Evolutionary conservation across 2,329 filamentous ascomycete genomes (phyloP).

Genomic region (Harringtonia lauricola): DNA sequence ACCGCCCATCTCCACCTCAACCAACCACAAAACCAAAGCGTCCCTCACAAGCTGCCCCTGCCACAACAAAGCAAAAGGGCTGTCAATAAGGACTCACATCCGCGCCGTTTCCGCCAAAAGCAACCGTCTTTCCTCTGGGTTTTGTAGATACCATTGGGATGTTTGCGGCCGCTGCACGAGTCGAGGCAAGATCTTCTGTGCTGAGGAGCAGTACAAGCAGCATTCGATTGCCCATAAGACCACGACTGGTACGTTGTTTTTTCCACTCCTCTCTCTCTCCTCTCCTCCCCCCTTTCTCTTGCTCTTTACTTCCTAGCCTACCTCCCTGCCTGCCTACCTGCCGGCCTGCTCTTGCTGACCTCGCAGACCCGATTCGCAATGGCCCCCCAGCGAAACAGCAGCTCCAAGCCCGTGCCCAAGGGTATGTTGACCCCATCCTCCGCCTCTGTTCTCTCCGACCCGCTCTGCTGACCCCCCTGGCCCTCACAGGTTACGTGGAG

Average conservation of each 20-base stretch:
- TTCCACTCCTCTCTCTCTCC: conserved; percentile 1
- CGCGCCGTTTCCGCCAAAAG: no score
- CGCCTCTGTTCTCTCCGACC: conserved; percentile 25
- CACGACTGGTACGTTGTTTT: conserved; percentile 7
- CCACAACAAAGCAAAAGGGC: not conserved
- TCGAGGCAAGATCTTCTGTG: conserved; percentile 23
- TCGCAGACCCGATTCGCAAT: conserved; percentile 25
- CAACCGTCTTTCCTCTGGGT: no score
- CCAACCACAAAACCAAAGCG: no score
- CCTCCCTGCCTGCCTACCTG: not conserved
- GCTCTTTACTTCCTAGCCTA: not conserved
- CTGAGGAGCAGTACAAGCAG: conserved; percentile 14
- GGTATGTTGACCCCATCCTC: conserved; percentile 24
- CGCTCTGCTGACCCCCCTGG: not conserved
- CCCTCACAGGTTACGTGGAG: conserved; percentile 73
- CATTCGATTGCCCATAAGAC: conserved; percentile 8
- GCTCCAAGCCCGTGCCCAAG: conserved; percentile 26
- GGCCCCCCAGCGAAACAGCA: conserved; percentile 45
- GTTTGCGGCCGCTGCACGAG: conserved; percentile 24
- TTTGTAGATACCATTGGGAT: conserved; percentile 18
- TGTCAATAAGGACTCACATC: no score
- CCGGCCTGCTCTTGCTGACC: not conserved
- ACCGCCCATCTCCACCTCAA: no score
- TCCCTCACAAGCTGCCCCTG: not conserved
- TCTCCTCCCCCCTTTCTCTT: conserved; percentile 4